Base-by-base conservation (phyloP, 306 rosid species). In the Geum urbanum region DNA sequence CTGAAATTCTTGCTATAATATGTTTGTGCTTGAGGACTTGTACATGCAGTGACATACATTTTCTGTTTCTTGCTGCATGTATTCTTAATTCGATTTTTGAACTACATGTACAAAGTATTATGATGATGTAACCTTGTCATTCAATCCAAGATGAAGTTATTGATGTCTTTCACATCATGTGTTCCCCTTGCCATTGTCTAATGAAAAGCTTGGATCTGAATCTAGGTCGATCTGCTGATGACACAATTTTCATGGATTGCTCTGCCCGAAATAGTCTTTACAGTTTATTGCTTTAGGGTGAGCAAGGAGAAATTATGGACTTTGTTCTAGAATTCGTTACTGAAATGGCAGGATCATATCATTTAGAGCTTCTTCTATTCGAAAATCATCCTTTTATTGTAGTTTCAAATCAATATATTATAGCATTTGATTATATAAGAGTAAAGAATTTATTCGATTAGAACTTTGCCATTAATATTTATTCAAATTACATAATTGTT, bases 391-490 rank as follows among this genome's bases (percentile, higher is more conserved):
- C 6, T 43, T 43, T 27, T 27, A 27, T 27, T 27, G 32, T 43
- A 43, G 46, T 43, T 43, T 43, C 46, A 43, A 43, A 43, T 43
- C 46, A 43, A 43, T 43, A 43, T 1, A 1, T 27, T 27, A 27
- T 27, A 27, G 32, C 32, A 27, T 27, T 27, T 27, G 32, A 27
- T 27, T 27, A 27, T 27, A 2, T 27, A 27, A 27, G 2, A 27
- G 32, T 27, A 27, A 27, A 2, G 32, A 27, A 27, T 1, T 27
- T 27, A 27, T 2, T 2, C 2, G 2, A 27, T 55, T 67, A 56
- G 67, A 45, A 56, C 59, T 68, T 54, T 41, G 22, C 74, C 22
- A 24, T 53, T 59, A 51, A 60, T 67, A 39, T 51, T 35, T 45
- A 32, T 22, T 55, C 40, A 53, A 58, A 27, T 65, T 35, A 15